Conservation (phyloP, 176 grass and related monocot genomes). For the Ananas comosus region DNA sequence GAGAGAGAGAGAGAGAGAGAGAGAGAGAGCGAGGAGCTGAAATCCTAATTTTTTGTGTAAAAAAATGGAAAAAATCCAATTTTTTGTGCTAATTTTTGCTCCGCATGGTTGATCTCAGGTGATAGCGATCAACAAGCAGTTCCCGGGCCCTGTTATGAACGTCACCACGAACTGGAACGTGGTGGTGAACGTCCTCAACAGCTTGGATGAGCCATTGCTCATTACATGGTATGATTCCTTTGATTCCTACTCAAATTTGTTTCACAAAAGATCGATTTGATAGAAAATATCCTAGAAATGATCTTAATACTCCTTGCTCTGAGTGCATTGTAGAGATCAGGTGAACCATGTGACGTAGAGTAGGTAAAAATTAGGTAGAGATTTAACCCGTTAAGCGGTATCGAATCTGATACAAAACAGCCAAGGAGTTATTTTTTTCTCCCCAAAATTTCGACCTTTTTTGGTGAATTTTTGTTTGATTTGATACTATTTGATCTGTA, state of each 20-base stretch:
- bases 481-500: constrained; percentile 12
- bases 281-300: too few species aligned
- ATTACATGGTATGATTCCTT: constrained; percentile 52
- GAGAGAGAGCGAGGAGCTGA: too few species aligned
- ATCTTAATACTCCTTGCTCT: too few species aligned
- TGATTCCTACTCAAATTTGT: not conserved
- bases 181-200: constrained; percentile 75
- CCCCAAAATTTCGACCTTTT: not conserved
- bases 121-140: constrained; percentile 59
- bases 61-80: not conserved
- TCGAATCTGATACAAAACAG: too few species aligned
- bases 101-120: constrained; percentile 26
- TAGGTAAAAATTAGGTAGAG: too few species aligned
- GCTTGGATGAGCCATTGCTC: constrained; percentile 74
- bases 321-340: too few species aligned
- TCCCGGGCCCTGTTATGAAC: constrained; percentile 73
- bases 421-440: not conserved
- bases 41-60: not conserved
- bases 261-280: too few species aligned
- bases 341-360: too few species aligned
- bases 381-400: too few species aligned
- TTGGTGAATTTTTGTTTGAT: constrained; percentile 16
- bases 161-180: constrained; percentile 74
- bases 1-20: too few species aligned
- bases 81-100: not conserved